Evolutionary conservation across 106 monocot species (phyloP).

Genomic region (Gastrodia elata): DNA sequence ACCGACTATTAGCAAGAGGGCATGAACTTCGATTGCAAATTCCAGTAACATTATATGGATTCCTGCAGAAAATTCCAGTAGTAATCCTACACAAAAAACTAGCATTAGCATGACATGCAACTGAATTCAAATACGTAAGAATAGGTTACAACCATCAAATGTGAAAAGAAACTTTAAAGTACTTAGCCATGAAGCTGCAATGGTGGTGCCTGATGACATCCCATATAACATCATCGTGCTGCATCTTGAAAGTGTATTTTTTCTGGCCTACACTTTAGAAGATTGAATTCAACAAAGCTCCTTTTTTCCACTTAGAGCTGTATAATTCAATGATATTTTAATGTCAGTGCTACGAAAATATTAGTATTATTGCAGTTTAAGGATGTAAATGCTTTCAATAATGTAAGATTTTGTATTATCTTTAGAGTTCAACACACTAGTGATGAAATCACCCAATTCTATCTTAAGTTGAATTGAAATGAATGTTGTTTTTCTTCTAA

Average conservation of each 20-base stretch:
- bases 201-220: slow-evolving; percentile 85
- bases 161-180: slow-evolving; percentile 1
- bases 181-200: slow-evolving; percentile 99
- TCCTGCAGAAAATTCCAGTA: slow-evolving; percentile 84
- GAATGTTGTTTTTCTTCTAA: no score
- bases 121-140: background rate
- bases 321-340: background rate
- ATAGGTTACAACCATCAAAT: background rate
- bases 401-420: background rate
- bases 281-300: background rate
- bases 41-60: slow-evolving; percentile 80
- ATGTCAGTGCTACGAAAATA: background rate
- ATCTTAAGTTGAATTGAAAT: no score
- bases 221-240: slow-evolving; percentile 98
- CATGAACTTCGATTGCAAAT: slow-evolving; percentile 94
- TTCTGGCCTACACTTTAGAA: background rate
- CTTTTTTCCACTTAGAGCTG: background rate
- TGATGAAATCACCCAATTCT: background rate
- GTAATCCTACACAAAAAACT: slow-evolving; percentile 37
- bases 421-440: background rate
- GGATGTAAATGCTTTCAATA: background rate
- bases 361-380: background rate
- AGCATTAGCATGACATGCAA: background rate
- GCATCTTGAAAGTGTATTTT: slow-evolving; percentile 28
- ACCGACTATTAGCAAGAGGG: slow-evolving; percentile 90